Evolutionary conservation across 805 yeast genomes (phyloP).

Genomic region (Candida krabiensis): DNA sequence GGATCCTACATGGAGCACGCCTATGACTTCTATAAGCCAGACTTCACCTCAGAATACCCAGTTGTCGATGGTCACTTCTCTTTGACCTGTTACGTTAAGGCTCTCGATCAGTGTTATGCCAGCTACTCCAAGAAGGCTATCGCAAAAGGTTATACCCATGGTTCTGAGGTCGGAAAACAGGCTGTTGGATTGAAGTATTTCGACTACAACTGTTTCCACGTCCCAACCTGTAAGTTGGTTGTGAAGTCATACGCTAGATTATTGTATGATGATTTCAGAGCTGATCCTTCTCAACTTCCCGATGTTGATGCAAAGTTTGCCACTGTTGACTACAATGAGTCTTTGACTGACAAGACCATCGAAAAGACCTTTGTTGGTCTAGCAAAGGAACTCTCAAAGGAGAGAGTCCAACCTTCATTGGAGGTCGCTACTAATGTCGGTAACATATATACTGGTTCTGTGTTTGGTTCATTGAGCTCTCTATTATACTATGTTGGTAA

Average conservation of each 20-base stretch:
- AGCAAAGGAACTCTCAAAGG: constrained; percentile 66
- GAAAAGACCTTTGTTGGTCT: constrained; percentile 84
- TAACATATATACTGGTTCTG: constrained; percentile 95
- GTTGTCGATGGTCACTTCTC: constrained; percentile 97
- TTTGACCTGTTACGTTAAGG: constrained; percentile 88
- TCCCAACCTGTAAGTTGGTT: constrained; percentile 96
- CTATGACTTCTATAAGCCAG: constrained; percentile 97
- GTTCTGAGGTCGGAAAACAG: constrained; percentile 45
- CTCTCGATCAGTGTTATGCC: constrained; percentile 84
- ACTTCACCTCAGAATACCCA: constrained; percentile 94
- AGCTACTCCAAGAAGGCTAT: constrained; percentile 76
- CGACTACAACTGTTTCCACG: constrained; percentile 96
- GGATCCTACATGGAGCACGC: constrained; percentile 97
- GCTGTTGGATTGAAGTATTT: constrained; percentile 72
- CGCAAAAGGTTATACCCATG: constrained; percentile 45
- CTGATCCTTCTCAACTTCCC: constrained; percentile 61
- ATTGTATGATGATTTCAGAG: constrained; percentile 80
- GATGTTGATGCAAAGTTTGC: constrained; percentile 57
- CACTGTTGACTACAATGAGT: constrained; percentile 65
- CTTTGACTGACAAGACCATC: constrained; percentile 73
- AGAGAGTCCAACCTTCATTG: constrained; percentile 77
- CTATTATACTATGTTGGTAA: constrained; percentile 72
- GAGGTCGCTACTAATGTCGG: constrained; percentile 94
- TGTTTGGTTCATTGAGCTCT: constrained; percentile 85
- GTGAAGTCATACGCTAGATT: constrained; percentile 90